phyloP scores from a whole-genome alignment of 2,329 filamentous ascomycete species.

The Cladosporium sp. region DNA sequence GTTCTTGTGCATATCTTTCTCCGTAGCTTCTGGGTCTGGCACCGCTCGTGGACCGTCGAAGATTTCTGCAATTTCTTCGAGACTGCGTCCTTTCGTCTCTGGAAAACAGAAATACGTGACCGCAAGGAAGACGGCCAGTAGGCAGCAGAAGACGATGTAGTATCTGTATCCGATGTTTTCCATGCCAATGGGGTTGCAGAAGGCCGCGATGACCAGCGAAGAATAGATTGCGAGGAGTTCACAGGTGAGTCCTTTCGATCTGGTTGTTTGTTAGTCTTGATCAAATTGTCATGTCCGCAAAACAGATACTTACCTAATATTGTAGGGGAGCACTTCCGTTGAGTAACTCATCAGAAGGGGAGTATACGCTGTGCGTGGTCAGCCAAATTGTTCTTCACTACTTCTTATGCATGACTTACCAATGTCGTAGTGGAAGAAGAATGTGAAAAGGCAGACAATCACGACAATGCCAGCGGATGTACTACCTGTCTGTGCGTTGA shows the following conservation, averaged over 20 bases:
- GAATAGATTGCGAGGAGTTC: constrained; percentile 24
- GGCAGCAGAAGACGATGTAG: constrained; percentile 46
- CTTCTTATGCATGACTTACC: constrained; percentile 22
- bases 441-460: constrained; percentile 58
- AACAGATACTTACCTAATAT: constrained; percentile 20
- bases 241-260: constrained; percentile 24
- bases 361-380: constrained; percentile 13
- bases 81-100: constrained; percentile 22
- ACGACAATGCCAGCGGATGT: constrained; percentile 35
- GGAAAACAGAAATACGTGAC: constrained; percentile 56
- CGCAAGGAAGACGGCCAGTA: constrained; percentile 20
- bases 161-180: constrained; percentile 51
- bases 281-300: background rate
- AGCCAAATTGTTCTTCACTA: background rate
- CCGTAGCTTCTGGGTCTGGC: background rate
- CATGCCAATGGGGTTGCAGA: constrained; percentile 32
- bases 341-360: constrained; percentile 19
- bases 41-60: constrained; percentile 16
- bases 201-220: constrained; percentile 27
- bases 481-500: constrained; percentile 37
- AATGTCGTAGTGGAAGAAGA: constrained; percentile 57
- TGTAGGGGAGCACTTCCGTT: constrained; percentile 22
- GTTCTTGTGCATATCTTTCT: constrained; percentile 3
- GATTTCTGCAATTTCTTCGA: constrained; percentile 24
- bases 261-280: background rate